These are phyloP conservation scores for Xanthoconium separans DNA, from an alignment of 1,284 basidiomycete genomes.

Conservation along the genomic window DNA sequence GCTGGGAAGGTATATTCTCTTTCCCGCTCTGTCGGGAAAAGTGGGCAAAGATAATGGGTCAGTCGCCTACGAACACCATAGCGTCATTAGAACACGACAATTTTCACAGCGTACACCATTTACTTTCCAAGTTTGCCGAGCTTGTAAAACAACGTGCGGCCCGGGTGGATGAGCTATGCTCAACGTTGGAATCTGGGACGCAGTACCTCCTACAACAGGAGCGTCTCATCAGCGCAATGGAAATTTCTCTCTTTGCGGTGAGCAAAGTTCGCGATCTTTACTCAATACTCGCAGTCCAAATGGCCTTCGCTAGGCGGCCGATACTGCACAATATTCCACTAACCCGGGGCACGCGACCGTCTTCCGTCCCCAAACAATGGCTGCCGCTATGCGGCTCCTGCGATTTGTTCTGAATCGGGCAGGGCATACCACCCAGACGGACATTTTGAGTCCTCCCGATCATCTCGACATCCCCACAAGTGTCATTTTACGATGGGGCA, in stretches of 20 bases:
- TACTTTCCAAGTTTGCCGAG: conserved; percentile 22
- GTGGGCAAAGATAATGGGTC: conserved; percentile 16
- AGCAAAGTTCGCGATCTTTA: conserved; percentile 17
- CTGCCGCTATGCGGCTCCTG: conserved; percentile 46
- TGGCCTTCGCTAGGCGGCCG: conserved; percentile 20
- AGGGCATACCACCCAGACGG: conserved; percentile 10
- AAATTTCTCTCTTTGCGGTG: conserved; percentile 56
- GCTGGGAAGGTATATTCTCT: conserved; percentile 55
- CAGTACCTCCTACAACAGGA: conserved; percentile 34
- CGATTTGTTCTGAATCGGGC: conserved; percentile 37
- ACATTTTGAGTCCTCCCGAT: conserved; percentile 25
- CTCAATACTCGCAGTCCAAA: neutral
- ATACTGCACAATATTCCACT: conserved; percentile 8
- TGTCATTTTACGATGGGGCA: conserved; percentile 54
- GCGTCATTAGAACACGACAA: neutral
- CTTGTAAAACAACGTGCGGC: conserved; percentile 22
- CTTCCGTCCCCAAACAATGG: conserved; percentile 49
- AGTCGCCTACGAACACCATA: conserved; percentile 11
- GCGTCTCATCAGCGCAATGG: conserved; percentile 48
- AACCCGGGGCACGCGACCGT: neutral
- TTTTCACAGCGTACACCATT: conserved; percentile 18
- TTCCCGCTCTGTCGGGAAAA: conserved; percentile 30
- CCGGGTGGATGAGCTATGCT: conserved; percentile 11
- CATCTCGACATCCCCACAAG: conserved; percentile 44
- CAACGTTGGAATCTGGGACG: conserved; percentile 1